These are phyloP conservation scores for Saccharomycopsis hybrid DNA, from an alignment of 1,139 yeast species.

Conservation along the genomic window DNA sequence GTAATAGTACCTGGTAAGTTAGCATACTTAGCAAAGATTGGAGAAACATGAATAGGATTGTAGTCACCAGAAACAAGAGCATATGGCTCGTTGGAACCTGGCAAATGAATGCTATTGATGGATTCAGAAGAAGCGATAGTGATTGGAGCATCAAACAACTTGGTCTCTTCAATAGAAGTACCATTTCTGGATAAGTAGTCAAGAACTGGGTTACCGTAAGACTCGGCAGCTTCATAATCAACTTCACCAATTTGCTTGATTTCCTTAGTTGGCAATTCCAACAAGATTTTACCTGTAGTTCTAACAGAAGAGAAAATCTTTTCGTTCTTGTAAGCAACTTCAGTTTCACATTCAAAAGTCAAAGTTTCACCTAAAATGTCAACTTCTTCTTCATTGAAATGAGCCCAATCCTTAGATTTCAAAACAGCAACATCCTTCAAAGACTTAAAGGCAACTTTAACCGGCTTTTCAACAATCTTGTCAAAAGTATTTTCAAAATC, in stretches of 20 bases:
- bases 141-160: constrained; percentile 81
- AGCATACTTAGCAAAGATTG: constrained; percentile 91
- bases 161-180: constrained; percentile 88
- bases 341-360: constrained; percentile 85
- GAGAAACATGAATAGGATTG: constrained; percentile 96
- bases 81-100: constrained; percentile 87
- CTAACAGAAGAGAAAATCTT: constrained; percentile 71
- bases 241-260: constrained; percentile 81
- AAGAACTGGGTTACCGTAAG: constrained; percentile 95
- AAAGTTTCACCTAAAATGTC: constrained; percentile 75
- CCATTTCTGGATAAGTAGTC: constrained; percentile 93
- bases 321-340: constrained; percentile 72
- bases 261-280: constrained; percentile 93
- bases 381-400: constrained; percentile 56
- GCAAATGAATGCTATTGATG: constrained; percentile 29
- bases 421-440: constrained; percentile 90
- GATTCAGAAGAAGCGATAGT: constrained; percentile 62
- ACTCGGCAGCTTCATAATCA: constrained; percentile 83
- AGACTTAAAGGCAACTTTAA: constrained; percentile 63
- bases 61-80: constrained; percentile 97
- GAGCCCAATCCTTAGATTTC: constrained; percentile 97
- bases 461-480: constrained; percentile 81
- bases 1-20: constrained; percentile 95
- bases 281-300: constrained; percentile 78
- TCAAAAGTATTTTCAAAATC: constrained; percentile 93